Evolutionary conservation across 805 yeast species (phyloP), one percentile per base, ranked within the genome.

Genomic region (Cyberlindnera nakhonratchasimensis): DNA sequence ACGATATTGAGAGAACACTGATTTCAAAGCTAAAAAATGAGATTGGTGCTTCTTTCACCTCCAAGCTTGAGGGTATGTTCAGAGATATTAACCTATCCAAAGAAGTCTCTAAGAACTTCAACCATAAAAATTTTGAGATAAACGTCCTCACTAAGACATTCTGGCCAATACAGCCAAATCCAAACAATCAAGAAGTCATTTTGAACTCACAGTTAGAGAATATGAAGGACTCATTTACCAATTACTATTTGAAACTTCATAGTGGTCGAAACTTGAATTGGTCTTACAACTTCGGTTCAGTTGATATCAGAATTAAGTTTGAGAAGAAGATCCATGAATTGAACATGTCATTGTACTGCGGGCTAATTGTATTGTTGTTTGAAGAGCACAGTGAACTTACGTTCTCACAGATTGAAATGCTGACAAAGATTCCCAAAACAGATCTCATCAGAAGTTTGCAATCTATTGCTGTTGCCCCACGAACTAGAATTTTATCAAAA

Each of bases 11-110:
- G 59, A 80, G 80, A 56, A 65, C 69, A 21, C 69, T 88, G 59
- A 79, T 89, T 17, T 69, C 80, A 2, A 79, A 77, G 52, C 65
- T 89, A 29, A 78, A 82, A 50, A 81, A 78, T 50, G 96, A 86
- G 57, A 73, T 85, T 55, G 96, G 96, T 0, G 72, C 85, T 3
- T 74, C 88, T 0, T 84, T 86, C 40, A 80, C 96, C 1, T 76
- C 86, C 3, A 84, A 84, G 52, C 69, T 90, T 24, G 89, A 87
- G 56, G 88, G 86, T 32, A 90, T 90, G 96, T 79, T 87, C 50
- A 75, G 82, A 54, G 97, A 90, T 57, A 79, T 88, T 34, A 75
- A 75, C 45, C 50, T 72, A 1, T 82, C 89, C 0, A 66, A 64
- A 34, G 83, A 75, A 21, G 53, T 71, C 22, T 65, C 74, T 32